Evolutionary conservation across 805 yeast genomes (phyloP), one percentile per base, ranked within the genome.

Genomic region (Pichia kluyveri): DNA sequence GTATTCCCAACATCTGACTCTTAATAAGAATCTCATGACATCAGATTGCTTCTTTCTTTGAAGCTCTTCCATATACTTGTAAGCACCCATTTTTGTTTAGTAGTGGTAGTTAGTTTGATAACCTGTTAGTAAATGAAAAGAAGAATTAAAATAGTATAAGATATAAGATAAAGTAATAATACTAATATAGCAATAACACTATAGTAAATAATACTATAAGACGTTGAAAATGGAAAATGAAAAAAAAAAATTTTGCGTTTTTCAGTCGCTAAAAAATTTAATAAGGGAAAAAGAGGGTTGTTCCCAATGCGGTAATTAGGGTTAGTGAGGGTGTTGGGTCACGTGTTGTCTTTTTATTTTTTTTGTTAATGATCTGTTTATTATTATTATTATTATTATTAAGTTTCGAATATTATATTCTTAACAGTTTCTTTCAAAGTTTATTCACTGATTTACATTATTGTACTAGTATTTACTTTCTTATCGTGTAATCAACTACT

Each of bases 1-100:
- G 96, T 89, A 93, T 79, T 93, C 99, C 99, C 99, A 93, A 80
- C 96, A 93, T 87, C 99, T 88, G 83, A 93, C 96, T 77, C 99
- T 86, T 79, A 86, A 86, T 71, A 93, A 80, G 88, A 93, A 93
- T 79, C 99, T 87, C 80, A 86, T 79, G 69, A 93, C 97, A 78
- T 93, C 99, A 71, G 97, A 89, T 83, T 93, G 99, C 85, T 93
- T 93, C 95, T 93, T 93, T 83, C 97, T 90, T 76, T 89, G 93
- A 75, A 93, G 82, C 80, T 93, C 99, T 80, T 91, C 96, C 74
- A 93, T 83, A 77, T 93, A 93, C 76, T 93, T 93, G 95, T 93
- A 93, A 82, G 98, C 99, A 83, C 99, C 98, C 99, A 91, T 86
- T 75, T 65, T 76, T 47, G 40, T 9, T 47, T 41, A 38, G 26